Conservation (phyloP, 768 basidiomycete genomes). For the Tricholoma bakamatsutake region DNA sequence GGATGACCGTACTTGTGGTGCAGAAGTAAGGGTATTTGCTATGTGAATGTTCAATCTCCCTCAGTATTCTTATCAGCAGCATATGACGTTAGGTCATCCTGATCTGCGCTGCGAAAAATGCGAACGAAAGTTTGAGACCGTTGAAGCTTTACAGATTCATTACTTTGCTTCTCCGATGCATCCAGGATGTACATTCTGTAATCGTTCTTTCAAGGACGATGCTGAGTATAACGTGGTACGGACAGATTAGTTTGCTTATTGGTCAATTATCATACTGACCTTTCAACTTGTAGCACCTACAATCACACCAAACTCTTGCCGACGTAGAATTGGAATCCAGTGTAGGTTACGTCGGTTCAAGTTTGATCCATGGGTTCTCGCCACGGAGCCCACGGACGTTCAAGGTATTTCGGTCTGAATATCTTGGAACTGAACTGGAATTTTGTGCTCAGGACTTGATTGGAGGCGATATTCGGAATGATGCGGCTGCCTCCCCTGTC, state of each 20-base stretch:
- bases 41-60: background rate
- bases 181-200: constrained; percentile 39
- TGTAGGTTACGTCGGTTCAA: background rate
- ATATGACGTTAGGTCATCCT: constrained; percentile 1
- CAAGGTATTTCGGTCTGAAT: background rate
- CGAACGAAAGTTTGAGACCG: constrained; percentile 32
- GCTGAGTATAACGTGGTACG: constrained; percentile 32
- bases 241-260: background rate
- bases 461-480: constrained; percentile 13
- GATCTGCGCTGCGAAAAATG: constrained; percentile 29
- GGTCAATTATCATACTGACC: background rate
- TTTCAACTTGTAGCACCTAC: constrained; percentile 1
- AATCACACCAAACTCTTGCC: constrained; percentile 1
- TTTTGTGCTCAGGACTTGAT: constrained; percentile 18
- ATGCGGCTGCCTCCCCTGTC: constrained; percentile 5
- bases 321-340: background rate
- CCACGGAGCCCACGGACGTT: constrained; percentile 2
- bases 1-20: constrained; percentile 20
- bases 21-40: constrained; percentile 24
- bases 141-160: constrained; percentile 32
- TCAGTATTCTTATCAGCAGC: background rate
- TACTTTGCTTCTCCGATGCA: constrained; percentile 36
- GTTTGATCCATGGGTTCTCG: background rate
- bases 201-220: constrained; percentile 35
- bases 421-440: background rate